phyloP scores from a whole-genome alignment of 208 protist species.

The Angomonas deanei region DNA sequence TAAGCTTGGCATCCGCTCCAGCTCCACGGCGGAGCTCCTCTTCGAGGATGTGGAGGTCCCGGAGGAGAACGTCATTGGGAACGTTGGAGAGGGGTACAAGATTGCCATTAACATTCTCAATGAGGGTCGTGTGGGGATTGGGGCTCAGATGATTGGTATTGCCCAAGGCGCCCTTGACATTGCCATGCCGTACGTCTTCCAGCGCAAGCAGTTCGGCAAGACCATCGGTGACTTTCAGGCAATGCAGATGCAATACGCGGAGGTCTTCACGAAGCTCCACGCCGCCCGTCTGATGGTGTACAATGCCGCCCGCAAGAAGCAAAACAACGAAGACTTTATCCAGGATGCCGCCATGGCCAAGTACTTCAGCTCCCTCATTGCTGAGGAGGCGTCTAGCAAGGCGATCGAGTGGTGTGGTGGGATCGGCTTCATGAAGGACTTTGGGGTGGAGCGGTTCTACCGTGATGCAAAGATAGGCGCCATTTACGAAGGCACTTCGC shows the following conservation, averaged over 20 bases:
- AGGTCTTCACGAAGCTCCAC: constrained; percentile 66
- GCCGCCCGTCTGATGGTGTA: constrained; percentile 86
- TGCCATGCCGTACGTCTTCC: constrained; percentile 77
- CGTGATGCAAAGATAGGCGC: constrained; percentile 87
- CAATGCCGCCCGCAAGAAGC: constrained; percentile 91
- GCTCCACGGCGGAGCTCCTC: constrained; percentile 92
- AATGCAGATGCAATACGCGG: constrained; percentile 91
- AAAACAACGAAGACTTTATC: constrained; percentile 78
- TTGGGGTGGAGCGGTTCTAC: constrained; percentile 94
- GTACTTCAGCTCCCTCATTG: constrained; percentile 84
- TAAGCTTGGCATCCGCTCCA: constrained; percentile 94
- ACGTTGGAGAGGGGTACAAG: constrained; percentile 93
- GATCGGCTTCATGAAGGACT: constrained; percentile 95
- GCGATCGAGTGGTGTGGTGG: constrained; percentile 93
- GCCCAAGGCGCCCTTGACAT: constrained; percentile 78
- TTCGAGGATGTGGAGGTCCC: constrained; percentile 88
- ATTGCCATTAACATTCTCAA: constrained; percentile 93
- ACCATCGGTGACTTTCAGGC: constrained; percentile 92
- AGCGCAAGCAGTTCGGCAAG: constrained; percentile 92
- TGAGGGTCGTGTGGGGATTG: constrained; percentile 95
- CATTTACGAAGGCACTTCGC: constrained; percentile 94
- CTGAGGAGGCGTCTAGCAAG: constrained; percentile 70
- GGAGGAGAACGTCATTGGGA: constrained; percentile 66
- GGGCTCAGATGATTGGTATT: constrained; percentile 91
- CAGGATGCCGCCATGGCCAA: constrained; percentile 96